Base-by-base conservation (phyloP, 2,329 filamentous ascomycete genomes). In the Aspergillus terreus region DNA sequence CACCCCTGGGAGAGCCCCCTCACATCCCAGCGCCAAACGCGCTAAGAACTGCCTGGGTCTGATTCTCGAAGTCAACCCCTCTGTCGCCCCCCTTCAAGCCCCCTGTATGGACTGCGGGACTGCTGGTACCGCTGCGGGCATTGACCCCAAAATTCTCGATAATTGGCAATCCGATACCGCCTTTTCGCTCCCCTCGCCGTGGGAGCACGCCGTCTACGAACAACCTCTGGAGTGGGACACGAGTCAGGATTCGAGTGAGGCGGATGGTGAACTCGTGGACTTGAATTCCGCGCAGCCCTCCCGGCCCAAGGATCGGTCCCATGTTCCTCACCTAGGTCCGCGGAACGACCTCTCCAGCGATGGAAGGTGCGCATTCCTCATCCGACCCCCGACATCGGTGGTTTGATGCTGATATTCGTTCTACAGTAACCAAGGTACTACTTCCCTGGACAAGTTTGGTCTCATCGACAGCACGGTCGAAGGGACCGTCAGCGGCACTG, bases 121-220 rank as follows among this genome's bases (percentile, higher is more conserved):
- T 59, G 55, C 66, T 59, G 64, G 62, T 48, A 64, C 65, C 50
- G 63, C 66, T 64, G 63, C 69, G 69, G 69, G 69, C 63, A 68
- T 72, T 47, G 69, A 72, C 68, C 67, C 70, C 66, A 72, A 71
- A 59, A 71, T 71, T 43, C 62, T 72, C 49, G 68, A 70, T 54
- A 67, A 65, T 49, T 72, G 70, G 68, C 68, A 71, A 63, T 63
- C 66, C n/a, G 66, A 69, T 47, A 55, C 62, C 49, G 58, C 59
- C 21, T 70, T 69, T 56, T 64, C 69, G 3, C 60, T 68, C 51
- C 53, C 63, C 4, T 64, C 68, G 15, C 40, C 40, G 41, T 72
- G 69, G 69, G 67, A 71, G 49, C 66, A 66, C 33, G 42, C 63
- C n/a, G 57, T 54, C 30, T 69, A 69, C 57, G 68, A 72, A 11